Base-by-base conservation (phyloP, 2,329 filamentous ascomycete genomes). In the Pochonia chlamydosporia region DNA sequence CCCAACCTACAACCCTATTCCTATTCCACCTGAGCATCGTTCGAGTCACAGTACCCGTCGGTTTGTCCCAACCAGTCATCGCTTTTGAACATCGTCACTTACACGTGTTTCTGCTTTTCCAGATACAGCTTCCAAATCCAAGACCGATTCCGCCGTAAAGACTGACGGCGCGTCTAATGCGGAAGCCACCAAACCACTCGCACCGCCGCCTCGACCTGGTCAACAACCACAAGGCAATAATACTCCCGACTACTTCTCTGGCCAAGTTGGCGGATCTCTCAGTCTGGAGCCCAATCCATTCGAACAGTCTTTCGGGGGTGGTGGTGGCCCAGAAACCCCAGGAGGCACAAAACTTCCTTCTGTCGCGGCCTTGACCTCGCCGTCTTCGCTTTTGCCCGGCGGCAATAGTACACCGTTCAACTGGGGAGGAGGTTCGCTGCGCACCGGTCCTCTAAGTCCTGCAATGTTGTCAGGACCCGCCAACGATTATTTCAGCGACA, bases 211-310 rank as follows among this genome's bases (percentile, higher is more conserved):
- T 49, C 83, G 84, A 67, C 79, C 82, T 47, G 70, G 70, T 53
- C 77, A 78, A 61, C 64, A 70, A 52, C 53, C 54, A 36, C 62
- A 60, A 58, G 68, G 71, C 49, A 66, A 69, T 47, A 76, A 82
- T 57, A 79, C 79, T 8, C 76, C 81, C 40, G 85, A 89, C 61
- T 89, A 86, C 67, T 89, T 89, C 65, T 77, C 78, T 44, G 75
- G 72, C 49, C 73, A 78, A 52, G 76, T 63, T 51, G 68, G 63
- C 58, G 74, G 70, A 56, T 77, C 75, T 45, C 68, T 90, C 63
- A 84, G 80, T 58, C 79, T 87, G 65, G 93, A 97, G 73, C 90
- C 90, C 50, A 97, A 99, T 68, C 92, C 93, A 8, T 97, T 99
- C 61, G 93, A 97, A 66, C 89, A 93, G 68, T 96, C 92, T 6